phyloP scores from a whole-genome alignment of 306 rosid genomes.

The Acmispon strigosus region DNA sequence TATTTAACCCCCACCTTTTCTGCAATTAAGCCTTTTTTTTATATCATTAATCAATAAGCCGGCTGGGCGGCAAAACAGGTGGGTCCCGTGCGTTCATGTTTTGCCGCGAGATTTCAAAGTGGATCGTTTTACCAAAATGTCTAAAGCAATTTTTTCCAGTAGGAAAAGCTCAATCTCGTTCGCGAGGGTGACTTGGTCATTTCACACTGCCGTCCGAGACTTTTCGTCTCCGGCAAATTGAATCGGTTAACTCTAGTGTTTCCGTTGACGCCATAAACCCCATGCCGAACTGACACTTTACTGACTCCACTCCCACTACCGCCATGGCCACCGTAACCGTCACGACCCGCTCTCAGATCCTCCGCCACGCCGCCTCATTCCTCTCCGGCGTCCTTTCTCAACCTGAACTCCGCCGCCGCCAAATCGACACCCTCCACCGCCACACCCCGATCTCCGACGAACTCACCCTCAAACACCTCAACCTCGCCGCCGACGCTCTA shows the following conservation, averaged over 20 bases:
- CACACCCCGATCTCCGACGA: slow-evolving; percentile 18
- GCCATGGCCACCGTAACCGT: slow-evolving; percentile 24
- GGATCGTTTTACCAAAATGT: slow-evolving; percentile 16
- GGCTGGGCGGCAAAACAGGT: slow-evolving; percentile 35
- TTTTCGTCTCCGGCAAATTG: slow-evolving; percentile 15
- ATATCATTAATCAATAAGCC: no score
- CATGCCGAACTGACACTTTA: background rate
- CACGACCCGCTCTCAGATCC: slow-evolving; percentile 43
- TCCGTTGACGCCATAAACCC: slow-evolving; percentile 24
- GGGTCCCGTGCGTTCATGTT: slow-evolving; percentile 8
- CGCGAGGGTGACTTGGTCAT: slow-evolving; percentile 16
- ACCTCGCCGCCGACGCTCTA: slow-evolving; percentile 47
- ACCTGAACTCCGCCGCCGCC: slow-evolving; percentile 43
- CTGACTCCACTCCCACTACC: background rate
- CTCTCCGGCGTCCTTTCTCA: slow-evolving; percentile 34
- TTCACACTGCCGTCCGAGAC: slow-evolving; percentile 37
- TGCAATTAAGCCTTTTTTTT: no score
- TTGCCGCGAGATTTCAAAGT: slow-evolving; percentile 29
- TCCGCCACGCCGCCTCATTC: slow-evolving; percentile 47
- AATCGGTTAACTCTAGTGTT: slow-evolving; percentile 19
- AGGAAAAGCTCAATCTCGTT: no score
- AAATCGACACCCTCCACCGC: slow-evolving; percentile 33
- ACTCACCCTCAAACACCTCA: slow-evolving; percentile 37
- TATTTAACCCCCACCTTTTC: no score
- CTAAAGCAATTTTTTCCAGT: no score